Conservation (phyloP, 345 rosid genomes). For the Brassica incana region DNA sequence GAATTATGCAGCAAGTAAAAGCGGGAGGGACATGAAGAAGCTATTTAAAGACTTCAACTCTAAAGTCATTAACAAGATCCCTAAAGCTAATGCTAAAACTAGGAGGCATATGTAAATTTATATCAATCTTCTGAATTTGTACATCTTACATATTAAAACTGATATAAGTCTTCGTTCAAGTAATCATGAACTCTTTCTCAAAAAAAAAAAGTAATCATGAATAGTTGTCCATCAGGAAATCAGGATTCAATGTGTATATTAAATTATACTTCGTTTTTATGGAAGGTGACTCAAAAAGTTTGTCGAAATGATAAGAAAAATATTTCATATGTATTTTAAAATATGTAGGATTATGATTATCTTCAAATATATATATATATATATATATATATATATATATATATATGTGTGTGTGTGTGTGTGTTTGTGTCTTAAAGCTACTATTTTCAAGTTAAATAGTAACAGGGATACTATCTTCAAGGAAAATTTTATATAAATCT, state of each 20-base stretch:
- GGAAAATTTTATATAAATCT: background rate
- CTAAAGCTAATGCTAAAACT: slow-evolving; percentile 43
- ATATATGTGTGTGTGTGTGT: no score
- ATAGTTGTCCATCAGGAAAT: no score
- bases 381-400: no score
- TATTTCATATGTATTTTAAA: background rate
- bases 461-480: background rate
- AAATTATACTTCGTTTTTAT: background rate
- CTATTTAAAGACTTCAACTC: slow-evolving; percentile 43
- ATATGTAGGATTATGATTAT: background rate
- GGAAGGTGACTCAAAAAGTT: background rate
- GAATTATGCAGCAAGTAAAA: slow-evolving; percentile 41
- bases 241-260: background rate
- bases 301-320: background rate
- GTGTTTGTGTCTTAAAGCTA: background rate
- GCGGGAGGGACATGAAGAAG: slow-evolving; percentile 39
- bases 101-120: slow-evolving; percentile 33
- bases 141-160: background rate
- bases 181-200: background rate
- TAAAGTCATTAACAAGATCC: slow-evolving; percentile 52
- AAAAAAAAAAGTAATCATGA: background rate
- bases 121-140: slow-evolving; percentile 3
- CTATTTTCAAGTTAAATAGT: background rate
- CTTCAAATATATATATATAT: no score
- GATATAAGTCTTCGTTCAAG: background rate